Evolutionary conservation across 148 eudicot species (phyloP), one percentile per base, ranked within the genome.

Genomic region (Silene conica): DNA sequence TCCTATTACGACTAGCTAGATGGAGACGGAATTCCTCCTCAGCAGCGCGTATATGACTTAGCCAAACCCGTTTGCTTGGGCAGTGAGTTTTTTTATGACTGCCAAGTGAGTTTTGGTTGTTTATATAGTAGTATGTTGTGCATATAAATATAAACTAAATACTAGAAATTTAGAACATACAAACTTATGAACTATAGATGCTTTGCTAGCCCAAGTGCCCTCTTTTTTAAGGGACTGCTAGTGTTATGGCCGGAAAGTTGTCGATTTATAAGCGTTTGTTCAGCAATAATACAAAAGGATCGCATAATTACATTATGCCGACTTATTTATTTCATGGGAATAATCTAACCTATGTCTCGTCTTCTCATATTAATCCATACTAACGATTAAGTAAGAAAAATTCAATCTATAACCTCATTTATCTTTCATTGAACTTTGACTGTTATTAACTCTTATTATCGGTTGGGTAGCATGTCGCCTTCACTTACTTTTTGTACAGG

Each of bases 1-100:
- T 90, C 85, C 77, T 90, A 77, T 57, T 26, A 45, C 81, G 86
- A 43, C 65, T 95, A 23, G 84, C 92, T 1, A 82, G 66, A 61
- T 85, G 88, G 87, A 76, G 77, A 70, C 78, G 80, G 48, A 80
- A 20, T 58, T 67, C n/a, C 21, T 78, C 69, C 25, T 55, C 67
- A 20, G 66, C 67, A 20, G 66, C 38, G 52, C 60, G 21, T 41
- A 65, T 38, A 65, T 34, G 43, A 69, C 4, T 19, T 16, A 23
- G 72, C 50, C 68, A 71, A 71, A 8, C n/a, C 78, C 25, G 80
- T 72, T 69, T 12, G 55, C 15, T 72, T 63, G 78, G 80, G 64
- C 58, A 72, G 80, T 72, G 52, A n/a, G 59, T 76, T 80, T 76
- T 80, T 76, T 6, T 1, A 63, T 28, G 79, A 52, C 77, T 61